Base-by-base conservation (phyloP, 345 rosid species). In the Syzygium aromaticum region DNA sequence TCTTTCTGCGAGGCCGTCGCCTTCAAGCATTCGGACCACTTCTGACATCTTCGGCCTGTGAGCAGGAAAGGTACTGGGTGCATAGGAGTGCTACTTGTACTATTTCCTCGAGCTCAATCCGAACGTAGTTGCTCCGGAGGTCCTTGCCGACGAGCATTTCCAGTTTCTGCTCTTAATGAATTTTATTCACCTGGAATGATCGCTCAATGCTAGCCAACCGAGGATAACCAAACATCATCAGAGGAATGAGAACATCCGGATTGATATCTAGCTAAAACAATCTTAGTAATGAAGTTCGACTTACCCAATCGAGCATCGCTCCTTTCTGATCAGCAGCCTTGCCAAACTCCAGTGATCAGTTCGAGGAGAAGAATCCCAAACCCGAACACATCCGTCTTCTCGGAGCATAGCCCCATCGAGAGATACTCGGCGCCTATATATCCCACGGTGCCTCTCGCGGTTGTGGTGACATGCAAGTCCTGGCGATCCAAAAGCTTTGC, bases 371-470 rank as follows among this genome's bases (percentile, higher is more conserved):
- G 96, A 86, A 97, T 96, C 54, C 99, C 99, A 86, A 96, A 97
- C 40, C 99, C 99, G 33, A 96, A 97, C 85, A 97, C 99, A 86
- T 97, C 99, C 1, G 99, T 96, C 93, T 97, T 97, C 88, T 97
- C 99, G 11, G 99, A 96, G 82, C 99, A 96, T 88, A 96, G 98
- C 77, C 99, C 99, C 6, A 99, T 96, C 43, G 99, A 97, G 73
- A 97, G 97, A 90, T 97, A 97, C 85, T 97, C 99, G 1, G 99
- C 99, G 54, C 99, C 99, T 85, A 97, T 97, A 86, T 97, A 99
- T 73, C 99, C 99, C 21, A 97, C 98, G 1, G 99, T 97, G 87
- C 99, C 99, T 84, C 99, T 92, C 43, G 96, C 99, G 8, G 99
- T 98, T 0, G 99, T 97, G 13, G 99, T 95, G 78, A 97, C 99